phyloP scores from a whole-genome alignment of 257 asterid genomes.

The Jacaranda mimosifolia region DNA sequence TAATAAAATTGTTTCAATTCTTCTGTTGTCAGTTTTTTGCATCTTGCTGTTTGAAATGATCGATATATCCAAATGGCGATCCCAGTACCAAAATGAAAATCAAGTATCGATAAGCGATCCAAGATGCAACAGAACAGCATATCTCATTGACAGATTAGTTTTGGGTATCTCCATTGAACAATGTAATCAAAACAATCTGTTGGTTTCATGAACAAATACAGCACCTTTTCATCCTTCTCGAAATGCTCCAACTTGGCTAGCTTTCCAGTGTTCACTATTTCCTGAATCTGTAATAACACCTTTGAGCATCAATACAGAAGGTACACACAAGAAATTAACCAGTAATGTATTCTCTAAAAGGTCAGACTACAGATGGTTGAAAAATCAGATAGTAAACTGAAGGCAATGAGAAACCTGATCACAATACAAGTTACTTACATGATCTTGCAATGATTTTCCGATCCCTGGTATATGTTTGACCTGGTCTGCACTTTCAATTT shows the following conservation, averaged over 20 bases:
- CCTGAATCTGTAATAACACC: slow-evolving; percentile 78
- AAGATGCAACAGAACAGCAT: slow-evolving; percentile 32
- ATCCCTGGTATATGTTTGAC: slow-evolving; percentile 84
- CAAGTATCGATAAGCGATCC: slow-evolving; percentile 4
- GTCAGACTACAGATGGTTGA: slow-evolving; percentile 19
- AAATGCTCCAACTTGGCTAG: slow-evolving; percentile 95
- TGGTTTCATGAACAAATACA: slow-evolving; percentile 29
- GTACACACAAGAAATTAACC: slow-evolving; percentile 15
- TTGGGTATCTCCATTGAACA: slow-evolving; percentile 3
- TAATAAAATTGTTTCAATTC: neutral
- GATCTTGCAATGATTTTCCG: slow-evolving; percentile 93
- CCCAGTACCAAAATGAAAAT: slow-evolving; percentile 10
- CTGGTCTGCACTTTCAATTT: slow-evolving; percentile 83
- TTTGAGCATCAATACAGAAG: slow-evolving; percentile 40
- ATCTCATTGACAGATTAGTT: slow-evolving; percentile 10
- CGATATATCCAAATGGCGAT: neutral
- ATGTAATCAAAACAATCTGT: slow-evolving; percentile 1
- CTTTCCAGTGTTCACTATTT: slow-evolving; percentile 92
- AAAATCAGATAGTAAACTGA: slow-evolving; percentile 27
- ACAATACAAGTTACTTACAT: slow-evolving; percentile 58
- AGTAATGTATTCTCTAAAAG: slow-evolving; percentile 27
- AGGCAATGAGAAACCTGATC: slow-evolving; percentile 20
- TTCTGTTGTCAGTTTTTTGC: neutral
- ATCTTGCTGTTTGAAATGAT: neutral
- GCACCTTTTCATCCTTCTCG: slow-evolving; percentile 93